phyloP scores from a whole-genome alignment of 148 eudicot species.

The Agrostemma githago region DNA sequence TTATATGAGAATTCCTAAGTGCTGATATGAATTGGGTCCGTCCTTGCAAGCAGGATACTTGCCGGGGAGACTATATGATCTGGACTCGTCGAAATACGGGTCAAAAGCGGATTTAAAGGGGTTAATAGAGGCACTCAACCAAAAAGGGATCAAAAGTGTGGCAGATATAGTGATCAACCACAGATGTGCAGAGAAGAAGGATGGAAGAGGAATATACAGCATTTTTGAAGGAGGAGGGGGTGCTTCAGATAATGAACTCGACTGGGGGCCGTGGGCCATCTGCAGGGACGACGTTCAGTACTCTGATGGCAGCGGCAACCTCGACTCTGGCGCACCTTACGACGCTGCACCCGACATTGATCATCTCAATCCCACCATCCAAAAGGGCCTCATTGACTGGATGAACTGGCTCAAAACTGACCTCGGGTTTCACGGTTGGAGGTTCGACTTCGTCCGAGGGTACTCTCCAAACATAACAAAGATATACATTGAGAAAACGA shows the following conservation, averaged over 20 bases:
- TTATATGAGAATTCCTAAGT: too few relatives aligned
- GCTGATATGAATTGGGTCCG: too few relatives aligned
- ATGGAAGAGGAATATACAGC: constrained; percentile 55
- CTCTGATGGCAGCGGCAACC: constrained; percentile 60
- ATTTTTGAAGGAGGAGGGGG: constrained; percentile 82
- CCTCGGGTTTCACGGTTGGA: constrained; percentile 39
- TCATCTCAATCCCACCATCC: constrained; percentile 59
- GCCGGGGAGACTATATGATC: constrained; percentile 67
- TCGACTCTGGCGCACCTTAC: constrained; percentile 46
- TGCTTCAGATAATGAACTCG: constrained; percentile 53
- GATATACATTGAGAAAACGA: constrained; percentile 13
- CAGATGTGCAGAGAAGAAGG: constrained; percentile 31
- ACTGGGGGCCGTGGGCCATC: constrained; percentile 67
- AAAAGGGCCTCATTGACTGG: constrained; percentile 59
- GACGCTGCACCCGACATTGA: constrained; percentile 62
- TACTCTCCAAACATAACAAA: constrained; percentile 31
- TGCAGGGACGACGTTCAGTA: constrained; percentile 49
- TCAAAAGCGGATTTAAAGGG: constrained; percentile 31
- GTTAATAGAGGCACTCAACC: constrained; percentile 39
- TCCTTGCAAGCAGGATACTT: constrained; percentile 38
- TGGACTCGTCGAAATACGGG: constrained; percentile 59
- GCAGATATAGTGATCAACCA: constrained; percentile 77
- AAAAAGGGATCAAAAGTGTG: constrained; percentile 50
- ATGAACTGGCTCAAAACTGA: constrained; percentile 69
- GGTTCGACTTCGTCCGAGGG: constrained; percentile 67